Percentiles rank a stretch among this genome's conserved stretches.
Conservation (phyloP, 441 rosid species). For the Corymbia calophylla region DNA sequence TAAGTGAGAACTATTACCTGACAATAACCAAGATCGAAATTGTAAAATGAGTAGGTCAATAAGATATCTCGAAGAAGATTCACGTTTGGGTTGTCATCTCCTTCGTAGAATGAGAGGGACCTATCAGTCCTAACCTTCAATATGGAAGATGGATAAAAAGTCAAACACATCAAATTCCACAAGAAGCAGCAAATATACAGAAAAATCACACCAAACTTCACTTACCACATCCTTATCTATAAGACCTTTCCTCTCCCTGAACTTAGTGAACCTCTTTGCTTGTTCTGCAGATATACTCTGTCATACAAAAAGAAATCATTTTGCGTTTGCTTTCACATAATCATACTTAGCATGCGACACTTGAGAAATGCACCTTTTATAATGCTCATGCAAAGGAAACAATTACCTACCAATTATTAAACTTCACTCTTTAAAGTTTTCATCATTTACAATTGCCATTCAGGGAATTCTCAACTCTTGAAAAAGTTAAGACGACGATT, state of each 20-base stretch:
- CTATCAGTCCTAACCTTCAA: slow-evolving; percentile 97
- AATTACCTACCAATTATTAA: not conserved
- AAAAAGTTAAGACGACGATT: not conserved
- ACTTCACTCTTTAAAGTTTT: not conserved
- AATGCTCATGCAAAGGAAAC: not conserved
- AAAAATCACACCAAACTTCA: slow-evolving; percentile 5
- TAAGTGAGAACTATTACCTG: slow-evolving; percentile 45
- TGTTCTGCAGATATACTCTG: slow-evolving; percentile 89
- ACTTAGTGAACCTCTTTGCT: slow-evolving; percentile 89
- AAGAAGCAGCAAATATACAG: not conserved
- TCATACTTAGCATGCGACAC: not conserved
- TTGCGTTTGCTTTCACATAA: not conserved
- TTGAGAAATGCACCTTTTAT: not conserved
- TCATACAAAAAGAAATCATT: slow-evolving; percentile 8
- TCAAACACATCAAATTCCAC: not conserved
- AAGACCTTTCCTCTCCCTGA: slow-evolving; percentile 91
- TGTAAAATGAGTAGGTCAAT: slow-evolving; percentile 90
- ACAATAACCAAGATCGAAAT: slow-evolving; percentile 98
- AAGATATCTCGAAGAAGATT: slow-evolving; percentile 73
- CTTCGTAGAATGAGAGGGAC: slow-evolving; percentile 67
- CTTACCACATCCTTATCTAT: slow-evolving; percentile 97
- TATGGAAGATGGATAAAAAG: not conserved
- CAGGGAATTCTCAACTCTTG: not conserved
- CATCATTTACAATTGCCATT: not conserved
- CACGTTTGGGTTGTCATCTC: slow-evolving; percentile 91